Evolutionary conservation across 768 basidiomycete genomes (phyloP).

Genomic region (Holtermanniella nyarrowii): DNA sequence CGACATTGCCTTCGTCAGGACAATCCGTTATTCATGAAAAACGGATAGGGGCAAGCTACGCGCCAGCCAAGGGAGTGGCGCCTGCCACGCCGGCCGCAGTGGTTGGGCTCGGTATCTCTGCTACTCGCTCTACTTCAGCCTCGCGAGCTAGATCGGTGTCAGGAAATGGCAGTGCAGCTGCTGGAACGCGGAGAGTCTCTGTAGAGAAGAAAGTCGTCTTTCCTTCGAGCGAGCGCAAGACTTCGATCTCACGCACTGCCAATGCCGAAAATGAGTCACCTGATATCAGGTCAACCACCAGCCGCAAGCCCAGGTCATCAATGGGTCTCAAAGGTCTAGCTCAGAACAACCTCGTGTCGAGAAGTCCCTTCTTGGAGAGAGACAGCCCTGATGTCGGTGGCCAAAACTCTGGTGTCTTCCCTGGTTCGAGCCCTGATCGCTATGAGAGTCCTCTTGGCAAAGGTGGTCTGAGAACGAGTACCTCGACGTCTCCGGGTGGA

Average conservation of each 20-base stretch:
- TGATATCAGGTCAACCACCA: constrained; percentile 13
- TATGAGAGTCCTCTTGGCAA: constrained; percentile 12
- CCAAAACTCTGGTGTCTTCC: background rate
- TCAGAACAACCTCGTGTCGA: constrained; percentile 25
- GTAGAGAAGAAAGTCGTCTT: constrained; percentile 19
- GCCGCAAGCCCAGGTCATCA: constrained; percentile 18
- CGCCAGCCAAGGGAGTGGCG: constrained; percentile 17
- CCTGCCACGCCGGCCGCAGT: constrained; percentile 20
- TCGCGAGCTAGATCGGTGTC: constrained; percentile 14
- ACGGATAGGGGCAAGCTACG: constrained; percentile 1
- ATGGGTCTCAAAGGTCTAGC: constrained; percentile 34
- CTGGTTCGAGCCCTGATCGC: constrained; percentile 2
- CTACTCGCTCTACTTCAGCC: constrained; percentile 13
- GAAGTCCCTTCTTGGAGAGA: constrained; percentile 28
- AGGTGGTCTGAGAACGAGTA: background rate
- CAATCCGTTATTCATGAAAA: constrained; percentile 26
- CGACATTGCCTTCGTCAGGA: constrained; percentile 20
- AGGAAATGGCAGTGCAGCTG: constrained; percentile 11
- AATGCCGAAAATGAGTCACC: constrained; percentile 25
- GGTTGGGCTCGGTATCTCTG: constrained; percentile 30
- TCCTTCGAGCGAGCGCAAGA: constrained; percentile 6
- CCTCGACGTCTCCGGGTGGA: background rate
- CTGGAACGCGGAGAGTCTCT: constrained; percentile 27
- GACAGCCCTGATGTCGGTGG: constrained; percentile 1
- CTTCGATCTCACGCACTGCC: constrained; percentile 14